Percentiles rank a stretch among this genome's conserved stretches.
Evolutionary conservation across 2,329 filamentous ascomycete genomes (phyloP).

Genomic region (Neobulgaria alba): DNA sequence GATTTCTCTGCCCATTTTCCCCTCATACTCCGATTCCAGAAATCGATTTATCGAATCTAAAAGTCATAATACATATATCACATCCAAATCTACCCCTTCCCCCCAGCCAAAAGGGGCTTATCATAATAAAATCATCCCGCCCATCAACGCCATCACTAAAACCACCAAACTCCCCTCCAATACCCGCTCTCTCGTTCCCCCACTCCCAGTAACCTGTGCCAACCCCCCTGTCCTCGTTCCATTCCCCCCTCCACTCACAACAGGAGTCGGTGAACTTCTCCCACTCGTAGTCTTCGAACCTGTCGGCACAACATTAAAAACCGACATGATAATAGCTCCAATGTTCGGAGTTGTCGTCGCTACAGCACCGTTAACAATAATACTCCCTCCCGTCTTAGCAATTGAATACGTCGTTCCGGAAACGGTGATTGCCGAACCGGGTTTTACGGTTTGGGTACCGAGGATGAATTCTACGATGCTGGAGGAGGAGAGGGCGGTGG

Average conservation of each 20-base stretch:
- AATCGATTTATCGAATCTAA: too few species aligned
- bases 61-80: too few species aligned
- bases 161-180: not conserved
- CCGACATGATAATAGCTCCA: not conserved
- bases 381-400: constrained; percentile 13
- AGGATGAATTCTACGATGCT: not conserved
- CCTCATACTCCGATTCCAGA: too few species aligned
- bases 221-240: not conserved
- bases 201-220: not conserved
- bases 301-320: not conserved
- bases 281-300: not conserved
- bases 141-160: not conserved
- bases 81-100: too few species aligned
- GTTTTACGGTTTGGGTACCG: not conserved
- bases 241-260: too few species aligned
- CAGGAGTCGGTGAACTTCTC: too few species aligned
- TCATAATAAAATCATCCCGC: not conserved
- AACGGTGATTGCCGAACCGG: not conserved
- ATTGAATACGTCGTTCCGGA: constrained; percentile 1
- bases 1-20: too few species aligned
- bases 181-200: not conserved
- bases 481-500: not conserved
- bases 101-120: too few species aligned
- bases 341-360: not conserved
- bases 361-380: constrained; percentile 14